Evolutionary conservation across 2,329 filamentous ascomycete species (phyloP).

Genomic region (Endoconidiophora polonica): DNA sequence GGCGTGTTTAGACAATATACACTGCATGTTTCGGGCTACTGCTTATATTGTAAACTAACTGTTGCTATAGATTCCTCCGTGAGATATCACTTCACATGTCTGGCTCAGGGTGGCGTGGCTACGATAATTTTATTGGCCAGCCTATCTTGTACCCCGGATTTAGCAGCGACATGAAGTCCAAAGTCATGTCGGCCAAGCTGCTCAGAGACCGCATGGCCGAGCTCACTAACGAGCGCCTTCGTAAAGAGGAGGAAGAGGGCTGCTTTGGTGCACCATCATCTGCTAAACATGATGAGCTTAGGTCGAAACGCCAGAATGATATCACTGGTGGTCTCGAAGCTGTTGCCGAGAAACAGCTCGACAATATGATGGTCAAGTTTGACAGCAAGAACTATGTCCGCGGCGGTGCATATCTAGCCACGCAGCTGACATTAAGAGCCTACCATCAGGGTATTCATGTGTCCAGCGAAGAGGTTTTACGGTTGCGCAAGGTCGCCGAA

Average conservation of each 20-base stretch:
- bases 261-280: slow-evolving; percentile 29
- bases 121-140: slow-evolving; percentile 78
- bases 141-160: slow-evolving; percentile 89
- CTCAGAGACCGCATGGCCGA: slow-evolving; percentile 59
- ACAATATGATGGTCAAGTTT: slow-evolving; percentile 98
- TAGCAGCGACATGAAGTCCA: slow-evolving; percentile 70
- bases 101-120: slow-evolving; percentile 86
- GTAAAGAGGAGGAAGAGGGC: slow-evolving; percentile 42
- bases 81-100: slow-evolving; percentile 89
- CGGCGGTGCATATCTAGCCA: slow-evolving; percentile 74
- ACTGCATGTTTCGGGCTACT: background rate
- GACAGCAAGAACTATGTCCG: slow-evolving; percentile 88
- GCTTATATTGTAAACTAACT: slow-evolving; percentile 10
- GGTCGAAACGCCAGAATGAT: slow-evolving; percentile 9
- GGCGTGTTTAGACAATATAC: background rate
- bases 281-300: slow-evolving; percentile 1
- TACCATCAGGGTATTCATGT: slow-evolving; percentile 98
- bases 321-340: slow-evolving; percentile 50
- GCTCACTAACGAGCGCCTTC: slow-evolving; percentile 68
- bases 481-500: slow-evolving; percentile 66
- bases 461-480: slow-evolving; percentile 79
- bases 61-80: slow-evolving; percentile 59
- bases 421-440: slow-evolving; percentile 75
- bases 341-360: slow-evolving; percentile 71
- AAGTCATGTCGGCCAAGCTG: slow-evolving; percentile 59